Percentiles rank a stretch among this genome's conserved stretches.
These are phyloP conservation scores for Pseudocohnilembus persalinus DNA, from an alignment of 169 alveolate genomes.

Conservation along the genomic window DNA sequence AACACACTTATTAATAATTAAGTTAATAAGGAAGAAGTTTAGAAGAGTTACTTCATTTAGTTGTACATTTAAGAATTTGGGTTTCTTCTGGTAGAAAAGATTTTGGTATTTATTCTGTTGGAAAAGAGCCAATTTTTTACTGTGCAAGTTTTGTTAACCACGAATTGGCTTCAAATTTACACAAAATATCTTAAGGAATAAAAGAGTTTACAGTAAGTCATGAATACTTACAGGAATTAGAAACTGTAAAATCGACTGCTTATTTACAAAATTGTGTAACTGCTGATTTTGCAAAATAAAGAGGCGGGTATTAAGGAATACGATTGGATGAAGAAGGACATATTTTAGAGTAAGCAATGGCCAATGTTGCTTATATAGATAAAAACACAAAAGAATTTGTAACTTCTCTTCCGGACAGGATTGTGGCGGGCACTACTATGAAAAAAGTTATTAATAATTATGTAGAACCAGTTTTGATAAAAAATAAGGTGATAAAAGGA, in stretches of 20 bases:
- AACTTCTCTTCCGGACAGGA: slow-evolving; percentile 1
- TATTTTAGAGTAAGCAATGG: slow-evolving; percentile 8
- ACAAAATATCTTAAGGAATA: slow-evolving; percentile 12
- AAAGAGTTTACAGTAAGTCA: background rate
- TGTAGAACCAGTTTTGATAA: slow-evolving; percentile 10
- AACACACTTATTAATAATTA: background rate
- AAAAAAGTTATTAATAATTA: slow-evolving; percentile 7
- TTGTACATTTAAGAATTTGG: slow-evolving; percentile 14
- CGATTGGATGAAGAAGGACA: slow-evolving; percentile 14
- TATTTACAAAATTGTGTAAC: background rate
- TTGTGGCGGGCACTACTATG: slow-evolving; percentile 16
- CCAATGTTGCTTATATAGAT: slow-evolving; percentile 5
- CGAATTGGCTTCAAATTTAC: background rate
- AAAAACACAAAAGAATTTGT: slow-evolving; percentile 15
- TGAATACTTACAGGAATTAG: background rate
- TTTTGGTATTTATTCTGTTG: slow-evolving; percentile 28
- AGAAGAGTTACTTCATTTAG: background rate
- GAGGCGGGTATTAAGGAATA: slow-evolving; percentile 28
- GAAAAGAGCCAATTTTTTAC: slow-evolving; percentile 19
- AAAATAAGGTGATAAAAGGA: background rate
- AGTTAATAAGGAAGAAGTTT: background rate
- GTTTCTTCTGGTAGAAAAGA: slow-evolving; percentile 22
- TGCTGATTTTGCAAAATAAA: background rate
- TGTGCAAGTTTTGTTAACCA: slow-evolving; percentile 8
- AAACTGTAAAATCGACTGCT: background rate